A percentile compares a stretch with the other conserved stretches of the same genome.
phyloP scores from a whole-genome alignment of 2,329 filamentous ascomycete genomes.

The Curvularia verruculosa region DNA sequence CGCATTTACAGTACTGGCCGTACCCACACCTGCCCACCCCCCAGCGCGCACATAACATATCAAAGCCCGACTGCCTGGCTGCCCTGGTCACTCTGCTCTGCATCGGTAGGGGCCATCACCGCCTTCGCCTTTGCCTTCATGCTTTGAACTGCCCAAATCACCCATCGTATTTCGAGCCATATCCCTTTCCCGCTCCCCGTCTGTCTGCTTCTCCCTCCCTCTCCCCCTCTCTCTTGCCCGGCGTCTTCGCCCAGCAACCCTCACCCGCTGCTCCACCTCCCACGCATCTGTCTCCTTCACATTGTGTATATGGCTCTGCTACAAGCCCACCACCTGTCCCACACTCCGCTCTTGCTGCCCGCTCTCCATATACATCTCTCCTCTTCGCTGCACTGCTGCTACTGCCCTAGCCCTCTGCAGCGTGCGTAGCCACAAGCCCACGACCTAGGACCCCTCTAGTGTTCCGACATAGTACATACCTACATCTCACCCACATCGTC shows the following conservation, averaged over 20 bases:
- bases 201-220: background rate
- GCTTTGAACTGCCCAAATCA: background rate
- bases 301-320: constrained; percentile 45
- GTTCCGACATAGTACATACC: background rate
- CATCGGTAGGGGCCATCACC: constrained; percentile 5
- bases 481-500: constrained; percentile 15
- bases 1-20: constrained; percentile 3
- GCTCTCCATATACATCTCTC: constrained; percentile 26
- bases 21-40: constrained; percentile 3
- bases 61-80: constrained; percentile 11
- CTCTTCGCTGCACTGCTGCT: constrained; percentile 35
- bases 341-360: constrained; percentile 28
- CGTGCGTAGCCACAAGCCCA: constrained; percentile 35
- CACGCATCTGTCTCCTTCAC: constrained; percentile 1
- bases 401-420: constrained; percentile 46
- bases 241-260: no score
- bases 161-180: constrained; percentile 1
- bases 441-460: constrained; percentile 7
- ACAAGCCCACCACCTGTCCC: constrained; percentile 26
- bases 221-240: background rate
- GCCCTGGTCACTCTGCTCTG: background rate
- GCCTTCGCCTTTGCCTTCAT: background rate
- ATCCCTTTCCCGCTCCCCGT: background rate
- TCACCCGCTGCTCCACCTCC: background rate
- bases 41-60: constrained; percentile 23